Evolutionary conservation across 352 stramenopile species (phyloP).

Genomic region (Globisporangium splendens): DNA sequence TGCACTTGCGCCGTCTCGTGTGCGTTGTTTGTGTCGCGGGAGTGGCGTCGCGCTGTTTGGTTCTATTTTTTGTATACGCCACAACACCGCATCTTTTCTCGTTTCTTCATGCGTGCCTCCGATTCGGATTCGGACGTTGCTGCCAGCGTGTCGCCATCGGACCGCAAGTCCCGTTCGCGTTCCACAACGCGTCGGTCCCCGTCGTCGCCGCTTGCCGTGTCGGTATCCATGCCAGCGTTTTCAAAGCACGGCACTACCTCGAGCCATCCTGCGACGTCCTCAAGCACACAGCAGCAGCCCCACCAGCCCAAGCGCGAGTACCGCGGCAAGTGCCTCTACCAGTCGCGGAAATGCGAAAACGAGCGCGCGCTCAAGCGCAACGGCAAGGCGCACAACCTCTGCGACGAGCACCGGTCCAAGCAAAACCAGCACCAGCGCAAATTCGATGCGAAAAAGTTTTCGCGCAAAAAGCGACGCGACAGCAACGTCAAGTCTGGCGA

Average conservation of each 20-base stretch:
- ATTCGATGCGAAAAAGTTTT: slow-evolving; percentile 82
- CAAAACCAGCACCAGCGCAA: slow-evolving; percentile 84
- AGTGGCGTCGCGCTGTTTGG: too few species aligned
- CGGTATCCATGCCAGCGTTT: slow-evolving; percentile 8
- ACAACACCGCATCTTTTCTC: too few species aligned
- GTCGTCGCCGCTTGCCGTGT: slow-evolving; percentile 13
- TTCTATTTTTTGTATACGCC: too few species aligned
- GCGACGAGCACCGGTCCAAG: slow-evolving; percentile 68
- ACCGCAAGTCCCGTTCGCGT: too few species aligned
- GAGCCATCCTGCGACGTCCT: not conserved
- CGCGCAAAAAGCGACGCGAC: slow-evolving; percentile 30
- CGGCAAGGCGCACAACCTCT: slow-evolving; percentile 73
- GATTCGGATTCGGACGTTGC: too few species aligned
- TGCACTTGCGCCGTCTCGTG: too few species aligned
- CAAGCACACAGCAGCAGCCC: not conserved
- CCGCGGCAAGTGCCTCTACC: slow-evolving; percentile 70
- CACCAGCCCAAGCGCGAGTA: slow-evolving; percentile 18
- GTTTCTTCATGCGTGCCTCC: too few species aligned
- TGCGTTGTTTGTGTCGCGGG: too few species aligned
- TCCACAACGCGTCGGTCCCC: not conserved
- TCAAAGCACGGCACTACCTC: not conserved
- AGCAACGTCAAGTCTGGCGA: slow-evolving; percentile 21
- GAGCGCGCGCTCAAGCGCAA: slow-evolving; percentile 79
- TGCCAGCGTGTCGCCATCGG: too few species aligned
- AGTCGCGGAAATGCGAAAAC: slow-evolving; percentile 80